These are phyloP conservation scores for Cercospora citrullina DNA, from an alignment of 2,329 filamentous ascomycete genomes.

Conservation along the genomic window DNA sequence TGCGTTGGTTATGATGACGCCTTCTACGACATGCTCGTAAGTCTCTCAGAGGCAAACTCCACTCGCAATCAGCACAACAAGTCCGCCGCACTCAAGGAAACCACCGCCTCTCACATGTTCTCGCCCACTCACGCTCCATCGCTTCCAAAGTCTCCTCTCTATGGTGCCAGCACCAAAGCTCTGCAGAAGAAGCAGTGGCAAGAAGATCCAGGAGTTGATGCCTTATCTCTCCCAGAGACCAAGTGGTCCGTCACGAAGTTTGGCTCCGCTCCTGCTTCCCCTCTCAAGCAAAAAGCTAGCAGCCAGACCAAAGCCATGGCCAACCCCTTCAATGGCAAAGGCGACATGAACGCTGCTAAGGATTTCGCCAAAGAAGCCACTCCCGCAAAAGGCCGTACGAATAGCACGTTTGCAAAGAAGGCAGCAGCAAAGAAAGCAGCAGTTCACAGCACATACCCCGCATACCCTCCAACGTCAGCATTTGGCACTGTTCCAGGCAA, in stretches of 20 bases:
- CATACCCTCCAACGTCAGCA: not conserved
- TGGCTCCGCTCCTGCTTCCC: not conserved
- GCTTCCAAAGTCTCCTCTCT: not conserved
- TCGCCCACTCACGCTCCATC: not conserved
- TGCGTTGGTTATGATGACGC: constrained; percentile 45
- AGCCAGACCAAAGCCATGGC: not conserved
- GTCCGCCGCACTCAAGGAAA: not conserved
- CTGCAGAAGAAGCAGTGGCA: constrained; percentile 2
- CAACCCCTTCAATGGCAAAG: not conserved
- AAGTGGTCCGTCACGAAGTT: not conserved
- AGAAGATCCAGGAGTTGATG: constrained; percentile 1
- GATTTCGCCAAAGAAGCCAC: not conserved
- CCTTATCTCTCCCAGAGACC: not conserved
- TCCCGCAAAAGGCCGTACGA: not conserved
- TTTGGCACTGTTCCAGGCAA: not conserved
- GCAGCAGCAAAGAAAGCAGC: not conserved
- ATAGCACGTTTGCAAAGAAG: not conserved
- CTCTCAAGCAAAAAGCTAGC: not conserved
- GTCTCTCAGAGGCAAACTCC: constrained; percentile 15
- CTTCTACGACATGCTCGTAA: constrained; percentile 46
- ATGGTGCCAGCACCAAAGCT: not conserved
- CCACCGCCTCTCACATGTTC: not conserved
- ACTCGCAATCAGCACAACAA: not conserved
- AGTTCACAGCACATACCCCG: not conserved
- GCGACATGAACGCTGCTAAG: not conserved